A percentile compares a stretch with the other conserved stretches of the same genome.
Conservation (phyloP, 257 asterid genomes). For the Cynanchum wilfordii region DNA sequence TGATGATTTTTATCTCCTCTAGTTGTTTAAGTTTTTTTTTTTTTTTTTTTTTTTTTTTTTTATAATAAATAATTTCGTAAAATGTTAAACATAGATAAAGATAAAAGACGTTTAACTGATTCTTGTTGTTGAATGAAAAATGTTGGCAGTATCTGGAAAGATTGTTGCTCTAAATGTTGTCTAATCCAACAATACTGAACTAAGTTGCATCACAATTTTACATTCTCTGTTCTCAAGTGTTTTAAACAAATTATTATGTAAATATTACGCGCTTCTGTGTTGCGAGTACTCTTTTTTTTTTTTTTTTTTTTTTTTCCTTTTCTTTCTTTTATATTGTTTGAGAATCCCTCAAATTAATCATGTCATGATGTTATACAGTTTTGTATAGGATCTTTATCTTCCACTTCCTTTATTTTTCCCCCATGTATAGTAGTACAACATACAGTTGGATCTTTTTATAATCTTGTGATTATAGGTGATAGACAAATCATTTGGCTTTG, state of each 20-base stretch:
- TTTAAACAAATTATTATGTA: background rate
- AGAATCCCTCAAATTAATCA: background rate
- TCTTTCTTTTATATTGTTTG: background rate
- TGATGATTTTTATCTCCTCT: background rate
- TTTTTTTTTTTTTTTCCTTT: too few species aligned
- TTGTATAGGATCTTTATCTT: background rate
- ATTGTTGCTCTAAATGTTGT: background rate
- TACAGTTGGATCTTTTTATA: background rate
- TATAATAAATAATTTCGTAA: too few species aligned
- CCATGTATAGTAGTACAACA: background rate
- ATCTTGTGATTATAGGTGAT: slow-evolving; percentile 49
- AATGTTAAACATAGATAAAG: background rate
- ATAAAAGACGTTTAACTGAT: background rate
- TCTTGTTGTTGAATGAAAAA: background rate
- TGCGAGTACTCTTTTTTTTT: background rate
- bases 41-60: too few species aligned
- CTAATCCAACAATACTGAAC: background rate
- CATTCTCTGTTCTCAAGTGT: background rate
- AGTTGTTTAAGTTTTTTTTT: background rate
- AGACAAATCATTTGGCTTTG: slow-evolving; percentile 97
- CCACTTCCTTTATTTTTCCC: background rate
- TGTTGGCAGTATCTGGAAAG: background rate
- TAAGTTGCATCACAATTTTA: background rate
- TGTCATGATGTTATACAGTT: background rate
- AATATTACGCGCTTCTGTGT: background rate